Evolutionary conservation across 352 stramenopile genomes (phyloP), one percentile per base, ranked within the genome.

Genomic region (Phytopythium helicoides): DNA sequence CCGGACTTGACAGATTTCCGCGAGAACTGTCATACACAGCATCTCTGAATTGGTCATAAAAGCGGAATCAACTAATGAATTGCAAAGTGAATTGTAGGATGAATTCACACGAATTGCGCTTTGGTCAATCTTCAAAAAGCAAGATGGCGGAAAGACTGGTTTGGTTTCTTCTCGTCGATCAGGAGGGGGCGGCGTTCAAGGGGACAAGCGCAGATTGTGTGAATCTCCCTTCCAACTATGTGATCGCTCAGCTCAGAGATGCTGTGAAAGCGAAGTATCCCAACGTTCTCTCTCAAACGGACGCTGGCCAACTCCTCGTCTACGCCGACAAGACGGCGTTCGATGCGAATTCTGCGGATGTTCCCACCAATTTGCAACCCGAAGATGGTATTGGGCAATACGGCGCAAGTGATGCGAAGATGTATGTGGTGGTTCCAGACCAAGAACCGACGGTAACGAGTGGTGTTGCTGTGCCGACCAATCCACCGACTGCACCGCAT

Each of bases 301-400:
- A 39, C 19, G 25, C 45, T n/a, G 37, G 4, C 23, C 4, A 23
- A 4, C 16, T 54, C 36, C 54, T 54, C 44, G 44, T 60, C 42
- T 60, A 60, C 54, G 54, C 54, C 54, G 46, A 60, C 54, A 60
- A 60, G 54, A 48, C 54, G 40, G 46, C 54, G 44, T 60, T 60
- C 46, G 54, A 60, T 54, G 42, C 54, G 54, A 54, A 54, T 54
- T 49, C 46, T 39, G 54, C 54, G 52, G 52, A 52, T 51, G 52
- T 52, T 52, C 52, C 52, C 41, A 58, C 52, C 42, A 48, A 49
- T 58, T 52, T 58, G 52, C 42, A 60, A 60, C 54, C 54, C 44
- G 42, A 54, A 60, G 54, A 60, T 25, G 44, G 48, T 34, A 60
- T 54, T 54, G 54, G 54, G 44, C 6, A 37, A 2, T 60, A 54